Base-by-base conservation (phyloP, 176 grass and related monocot genomes). In the Eragrostis nindensis region DNA sequence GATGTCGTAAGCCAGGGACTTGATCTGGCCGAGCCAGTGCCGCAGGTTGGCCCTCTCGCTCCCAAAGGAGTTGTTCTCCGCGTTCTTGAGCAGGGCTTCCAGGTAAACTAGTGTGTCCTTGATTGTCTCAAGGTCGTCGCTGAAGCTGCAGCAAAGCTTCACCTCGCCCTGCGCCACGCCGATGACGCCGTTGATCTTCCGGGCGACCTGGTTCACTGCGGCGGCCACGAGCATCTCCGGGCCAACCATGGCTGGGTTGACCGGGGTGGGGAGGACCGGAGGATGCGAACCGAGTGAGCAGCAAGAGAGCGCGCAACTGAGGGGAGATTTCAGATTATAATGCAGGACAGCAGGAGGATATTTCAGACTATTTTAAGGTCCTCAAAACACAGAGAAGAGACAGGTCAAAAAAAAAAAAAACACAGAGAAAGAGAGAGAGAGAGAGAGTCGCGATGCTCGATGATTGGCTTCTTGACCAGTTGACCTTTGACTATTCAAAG, bases 1-100 rank as follows among this genome's bases (percentile, higher is more conserved):
- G 62, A 86, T 81, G 63, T 86, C 77, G n/a, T 81, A 86, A 50
- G 84, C 84, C 41, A 86, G 62, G 30, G 71, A 80, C 77, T 86
- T 86, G 50, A 86, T 86, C 77, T 86, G 84, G 29, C 70, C 62
- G 8, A 86, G 52, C 84, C 84, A 86, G 77, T 52, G 77, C 70
- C 84, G 70, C 62, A 86, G 21, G 41, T 75, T 74, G 1, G 70
- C 77, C 70, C 84, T 68, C 6, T 86, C 77, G 52, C n/a, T 61
- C 1, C 84, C 84, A 3, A 86, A 86, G 62, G 84, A 86, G 71
- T 69, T 86, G n/a, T 50, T 86, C 52, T 86, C 84, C 43, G 77
- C 78, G 39, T 81, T 75, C 63, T 86, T 81, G 50, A 86, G 84
- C 70, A 75, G 49, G 21, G 18, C 62, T 50, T 86, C 84, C 29